Conservation (phyloP, 441 rosid genomes). For the Sinapis alba region DNA sequence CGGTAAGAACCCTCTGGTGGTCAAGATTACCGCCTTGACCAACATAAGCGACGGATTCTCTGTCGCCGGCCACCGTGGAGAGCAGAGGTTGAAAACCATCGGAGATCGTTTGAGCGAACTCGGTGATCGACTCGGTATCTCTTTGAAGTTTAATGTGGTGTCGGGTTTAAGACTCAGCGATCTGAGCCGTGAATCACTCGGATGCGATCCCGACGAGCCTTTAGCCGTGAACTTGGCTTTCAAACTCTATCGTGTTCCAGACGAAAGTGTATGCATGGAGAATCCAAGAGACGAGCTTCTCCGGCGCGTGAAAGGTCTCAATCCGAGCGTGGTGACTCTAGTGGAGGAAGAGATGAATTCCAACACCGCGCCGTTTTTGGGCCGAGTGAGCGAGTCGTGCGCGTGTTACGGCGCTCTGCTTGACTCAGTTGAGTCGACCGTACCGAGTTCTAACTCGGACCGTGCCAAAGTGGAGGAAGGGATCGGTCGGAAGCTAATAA, state of each 20-base stretch:
- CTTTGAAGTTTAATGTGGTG: conserved; percentile 51
- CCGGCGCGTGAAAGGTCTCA: conserved; percentile 72
- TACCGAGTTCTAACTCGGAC: conserved; percentile 44
- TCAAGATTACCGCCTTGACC: conserved; percentile 74
- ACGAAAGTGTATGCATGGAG: conserved; percentile 85
- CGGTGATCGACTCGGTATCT: conserved; percentile 47
- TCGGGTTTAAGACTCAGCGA: conserved; percentile 49
- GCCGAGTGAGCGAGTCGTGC: conserved; percentile 63
- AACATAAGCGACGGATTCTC: conserved; percentile 31
- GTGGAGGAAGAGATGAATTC: conserved; percentile 91
- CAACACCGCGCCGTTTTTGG: conserved; percentile 80
- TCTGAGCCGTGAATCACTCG: conserved; percentile 67
- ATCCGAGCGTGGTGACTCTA: conserved; percentile 77
- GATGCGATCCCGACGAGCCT: conserved; percentile 70
- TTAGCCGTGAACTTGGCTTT: conserved; percentile 83
- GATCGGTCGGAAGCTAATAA: conserved; percentile 62
- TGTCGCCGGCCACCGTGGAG: conserved; percentile 32
- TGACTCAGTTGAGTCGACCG: conserved; percentile 73
- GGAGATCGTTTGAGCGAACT: conserved; percentile 47
- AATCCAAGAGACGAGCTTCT: conserved; percentile 91
- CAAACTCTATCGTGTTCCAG: conserved; percentile 67
- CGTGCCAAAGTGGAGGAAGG: conserved; percentile 66
- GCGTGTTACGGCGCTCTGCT: conserved; percentile 75
- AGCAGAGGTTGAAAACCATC: conserved; percentile 53
- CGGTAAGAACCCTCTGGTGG: conserved; percentile 9